These are phyloP conservation scores for Suillus alpinus DNA, from an alignment of 768 basidiomycete genomes.

Conservation along the genomic window DNA sequence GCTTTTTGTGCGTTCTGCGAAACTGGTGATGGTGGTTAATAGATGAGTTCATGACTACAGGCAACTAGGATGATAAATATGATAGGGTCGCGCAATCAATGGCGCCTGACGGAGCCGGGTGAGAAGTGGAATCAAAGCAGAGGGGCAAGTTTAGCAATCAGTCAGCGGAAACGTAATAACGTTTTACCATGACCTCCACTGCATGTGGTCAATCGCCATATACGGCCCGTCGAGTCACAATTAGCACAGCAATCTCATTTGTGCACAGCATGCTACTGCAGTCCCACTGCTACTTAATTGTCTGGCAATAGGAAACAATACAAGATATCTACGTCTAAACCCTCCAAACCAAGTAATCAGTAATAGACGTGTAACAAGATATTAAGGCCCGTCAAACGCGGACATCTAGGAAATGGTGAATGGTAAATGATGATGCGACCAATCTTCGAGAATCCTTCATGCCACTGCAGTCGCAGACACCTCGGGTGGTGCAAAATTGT, in stretches of 20 bases:
- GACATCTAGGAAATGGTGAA: conserved; percentile 1
- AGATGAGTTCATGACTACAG: conserved; percentile 18
- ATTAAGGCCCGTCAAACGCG: not conserved
- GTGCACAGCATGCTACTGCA: no score
- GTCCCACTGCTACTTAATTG: no score
- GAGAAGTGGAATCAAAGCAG: conserved; percentile 8
- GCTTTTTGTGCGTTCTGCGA: conserved; percentile 51
- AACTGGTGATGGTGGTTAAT: conserved; percentile 11
- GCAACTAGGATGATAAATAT: not conserved
- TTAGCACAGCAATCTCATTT: conserved; percentile 4
- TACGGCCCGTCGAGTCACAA: not conserved
- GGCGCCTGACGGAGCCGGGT: not conserved
- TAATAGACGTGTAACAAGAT: not conserved
- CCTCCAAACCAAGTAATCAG: not conserved
- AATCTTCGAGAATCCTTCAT: conserved; percentile 8
- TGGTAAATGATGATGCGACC: not conserved
- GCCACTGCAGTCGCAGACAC: conserved; percentile 15
- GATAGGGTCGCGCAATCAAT: not conserved
- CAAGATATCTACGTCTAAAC: not conserved
- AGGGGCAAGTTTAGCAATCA: conserved; percentile 6
- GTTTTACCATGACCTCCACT: not conserved
- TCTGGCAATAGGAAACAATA: not conserved
- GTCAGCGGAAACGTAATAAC: conserved; percentile 2
- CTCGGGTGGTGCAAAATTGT: conserved; percentile 30
- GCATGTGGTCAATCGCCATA: not conserved